phyloP scores from a whole-genome alignment of 345 rosid genomes.

The Sapria himalayana region DNA sequence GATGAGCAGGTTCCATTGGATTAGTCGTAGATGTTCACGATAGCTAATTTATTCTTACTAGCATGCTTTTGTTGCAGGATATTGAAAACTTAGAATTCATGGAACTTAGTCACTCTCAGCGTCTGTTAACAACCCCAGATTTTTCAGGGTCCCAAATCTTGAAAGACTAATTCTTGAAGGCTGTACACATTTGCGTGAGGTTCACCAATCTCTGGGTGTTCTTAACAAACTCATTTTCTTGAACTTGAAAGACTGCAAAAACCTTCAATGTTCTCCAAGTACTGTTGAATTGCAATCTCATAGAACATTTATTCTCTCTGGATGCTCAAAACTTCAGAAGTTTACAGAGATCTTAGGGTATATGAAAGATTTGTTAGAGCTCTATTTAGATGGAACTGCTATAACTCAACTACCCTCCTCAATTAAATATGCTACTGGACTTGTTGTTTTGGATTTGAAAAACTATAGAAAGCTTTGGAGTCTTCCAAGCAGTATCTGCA shows the following conservation, averaged over 20 bases:
- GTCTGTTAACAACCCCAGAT: slow-evolving; percentile 6
- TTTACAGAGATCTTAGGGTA: background rate
- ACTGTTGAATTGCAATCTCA: slow-evolving; percentile 5
- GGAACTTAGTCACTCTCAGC: slow-evolving; percentile 8
- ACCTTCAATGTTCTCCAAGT: slow-evolving; percentile 6
- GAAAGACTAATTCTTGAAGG: slow-evolving; percentile 12
- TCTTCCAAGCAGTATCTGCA: background rate
- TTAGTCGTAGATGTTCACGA: no score
- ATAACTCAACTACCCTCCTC: background rate
- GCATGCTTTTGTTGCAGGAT: slow-evolving; percentile 4
- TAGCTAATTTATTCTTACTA: no score
- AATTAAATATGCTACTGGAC: background rate
- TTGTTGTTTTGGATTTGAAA: background rate
- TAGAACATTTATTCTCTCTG: slow-evolving; percentile 5
- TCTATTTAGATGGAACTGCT: background rate
- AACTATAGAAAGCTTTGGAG: background rate
- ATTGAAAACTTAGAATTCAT: slow-evolving; percentile 7
- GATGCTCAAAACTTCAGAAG: slow-evolving; percentile 6
- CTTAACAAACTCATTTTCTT: slow-evolving; percentile 6
- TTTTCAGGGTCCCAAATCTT: slow-evolving; percentile 6
- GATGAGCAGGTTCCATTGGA: no score
- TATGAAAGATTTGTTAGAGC: background rate
- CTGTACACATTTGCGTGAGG: slow-evolving; percentile 5
- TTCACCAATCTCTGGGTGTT: slow-evolving; percentile 9
- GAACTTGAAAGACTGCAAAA: slow-evolving; percentile 9